A percentile compares a stretch with the other conserved stretches of the same genome.
These are phyloP conservation scores for Torulaspora delbrueckii DNA, from an alignment of 805 yeast genomes.

Conservation along the genomic window DNA sequence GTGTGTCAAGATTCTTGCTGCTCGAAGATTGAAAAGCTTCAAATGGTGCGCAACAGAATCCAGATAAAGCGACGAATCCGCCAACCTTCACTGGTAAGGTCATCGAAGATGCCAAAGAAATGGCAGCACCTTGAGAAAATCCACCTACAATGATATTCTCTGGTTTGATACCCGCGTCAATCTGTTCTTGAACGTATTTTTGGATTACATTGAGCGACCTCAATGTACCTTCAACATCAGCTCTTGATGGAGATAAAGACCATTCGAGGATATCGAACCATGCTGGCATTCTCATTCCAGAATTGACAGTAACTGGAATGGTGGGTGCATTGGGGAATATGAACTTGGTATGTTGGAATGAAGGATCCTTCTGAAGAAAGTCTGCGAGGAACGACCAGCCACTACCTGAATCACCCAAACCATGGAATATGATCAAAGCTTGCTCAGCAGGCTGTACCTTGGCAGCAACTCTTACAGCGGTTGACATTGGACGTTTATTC, in stretches of 20 bases:
- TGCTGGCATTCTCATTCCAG: constrained; percentile 64
- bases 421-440: constrained; percentile 76
- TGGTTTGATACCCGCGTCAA: constrained; percentile 50
- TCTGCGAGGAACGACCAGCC: constrained; percentile 88
- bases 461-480: constrained; percentile 34
- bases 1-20: constrained; percentile 55
- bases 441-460: constrained; percentile 44
- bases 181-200: constrained; percentile 47
- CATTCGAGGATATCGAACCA: constrained; percentile 79
- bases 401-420: constrained; percentile 84
- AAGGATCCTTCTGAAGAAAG: constrained; percentile 43
- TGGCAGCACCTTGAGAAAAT: constrained; percentile 89
- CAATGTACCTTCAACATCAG: constrained; percentile 53
- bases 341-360: constrained; percentile 56
- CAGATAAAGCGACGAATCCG: constrained; percentile 74
- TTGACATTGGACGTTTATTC: constrained; percentile 12
- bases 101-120: constrained; percentile 59
- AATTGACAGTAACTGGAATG: constrained; percentile 61
- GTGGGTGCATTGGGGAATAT: constrained; percentile 90
- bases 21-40: constrained; percentile 20
- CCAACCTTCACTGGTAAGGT: constrained; percentile 59
- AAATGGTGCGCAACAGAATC: constrained; percentile 49
- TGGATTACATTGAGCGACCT: constrained; percentile 45
- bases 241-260: constrained; percentile 39
- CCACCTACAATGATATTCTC: constrained; percentile 86